A percentile compares a stretch with the other conserved stretches of the same genome.
Evolutionary conservation across 2,329 filamentous ascomycete genomes (phyloP).

Genomic region (Fusarium torreyae): DNA sequence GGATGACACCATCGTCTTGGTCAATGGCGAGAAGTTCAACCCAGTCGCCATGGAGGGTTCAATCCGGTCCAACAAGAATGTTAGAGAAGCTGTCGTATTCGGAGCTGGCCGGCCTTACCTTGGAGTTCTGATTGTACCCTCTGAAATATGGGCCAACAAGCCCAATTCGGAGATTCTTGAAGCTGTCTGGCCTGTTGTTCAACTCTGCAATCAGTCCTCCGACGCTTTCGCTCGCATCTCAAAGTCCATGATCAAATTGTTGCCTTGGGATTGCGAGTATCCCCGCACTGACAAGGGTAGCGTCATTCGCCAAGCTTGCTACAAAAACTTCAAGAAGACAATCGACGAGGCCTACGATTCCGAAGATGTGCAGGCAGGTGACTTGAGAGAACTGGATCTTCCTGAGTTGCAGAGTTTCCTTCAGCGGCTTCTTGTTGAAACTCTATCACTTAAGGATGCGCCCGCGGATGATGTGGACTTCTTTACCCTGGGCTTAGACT

Average conservation of each 20-base stretch:
- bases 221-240: slow-evolving; percentile 69
- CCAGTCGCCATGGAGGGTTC: slow-evolving; percentile 65
- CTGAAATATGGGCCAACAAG: slow-evolving; percentile 58
- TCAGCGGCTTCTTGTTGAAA: slow-evolving; percentile 46
- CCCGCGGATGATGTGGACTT: slow-evolving; percentile 65
- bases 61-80: slow-evolving; percentile 64
- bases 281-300: slow-evolving; percentile 68
- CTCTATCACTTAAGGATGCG: slow-evolving; percentile 6
- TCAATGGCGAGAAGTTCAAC: slow-evolving; percentile 63
- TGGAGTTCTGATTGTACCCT: slow-evolving; percentile 67
- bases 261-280: slow-evolving; percentile 61
- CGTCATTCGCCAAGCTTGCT: slow-evolving; percentile 65
- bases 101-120: slow-evolving; percentile 66
- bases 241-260: slow-evolving; percentile 66
- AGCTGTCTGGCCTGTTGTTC: slow-evolving; percentile 63
- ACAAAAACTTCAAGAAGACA: slow-evolving; percentile 58
- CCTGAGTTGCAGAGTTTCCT: slow-evolving; percentile 55
- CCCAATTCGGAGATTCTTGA: slow-evolving; percentile 62
- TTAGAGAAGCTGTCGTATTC: slow-evolving; percentile 70
- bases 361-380: not conserved
- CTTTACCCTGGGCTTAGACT: slow-evolving; percentile 70
- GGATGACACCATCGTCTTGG: slow-evolving; percentile 61
- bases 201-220: slow-evolving; percentile 63
- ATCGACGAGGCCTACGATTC: slow-evolving; percentile 59
- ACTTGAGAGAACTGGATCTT: slow-evolving; percentile 17